Evolutionary conservation across 345 rosid genomes (phyloP).

Genomic region (Gossypium ekmanianum): DNA sequence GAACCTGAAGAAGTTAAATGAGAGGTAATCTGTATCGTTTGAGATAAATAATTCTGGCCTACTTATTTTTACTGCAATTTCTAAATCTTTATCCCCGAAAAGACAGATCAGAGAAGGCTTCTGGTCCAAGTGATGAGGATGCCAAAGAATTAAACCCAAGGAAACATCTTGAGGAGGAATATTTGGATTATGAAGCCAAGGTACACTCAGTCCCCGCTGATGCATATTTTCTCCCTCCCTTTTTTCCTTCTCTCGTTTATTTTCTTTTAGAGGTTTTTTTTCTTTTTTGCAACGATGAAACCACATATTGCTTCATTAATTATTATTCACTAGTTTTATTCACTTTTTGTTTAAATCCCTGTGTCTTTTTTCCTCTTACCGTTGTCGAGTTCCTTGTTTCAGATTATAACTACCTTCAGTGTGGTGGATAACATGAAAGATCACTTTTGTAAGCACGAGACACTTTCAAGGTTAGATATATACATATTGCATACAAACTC

Average conservation of each 20-base stretch:
- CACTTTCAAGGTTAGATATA: conserved; percentile 50
- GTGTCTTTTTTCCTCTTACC: background rate
- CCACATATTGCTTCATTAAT: background rate
- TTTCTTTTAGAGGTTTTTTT: background rate
- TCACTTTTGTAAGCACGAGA: conserved; percentile 56
- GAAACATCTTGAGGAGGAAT: conserved; percentile 84
- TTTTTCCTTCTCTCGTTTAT: background rate
- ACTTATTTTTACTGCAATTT: conserved; percentile 16
- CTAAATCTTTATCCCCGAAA: conserved; percentile 20
- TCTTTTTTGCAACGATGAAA: background rate
- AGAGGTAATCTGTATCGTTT: conserved; percentile 43
- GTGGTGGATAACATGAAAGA: conserved; percentile 88
- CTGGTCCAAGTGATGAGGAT: conserved; percentile 43
- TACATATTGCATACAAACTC: background rate
- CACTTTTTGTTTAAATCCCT: background rate
- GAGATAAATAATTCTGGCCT: conserved; percentile 12
- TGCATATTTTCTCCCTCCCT: background rate
- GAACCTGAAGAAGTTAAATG: conserved; percentile 70
- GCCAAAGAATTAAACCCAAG: conserved; percentile 60
- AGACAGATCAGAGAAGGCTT: conserved; percentile 52
- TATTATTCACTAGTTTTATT: background rate
- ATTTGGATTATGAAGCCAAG: conserved; percentile 84
- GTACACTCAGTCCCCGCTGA: conserved; percentile 25
- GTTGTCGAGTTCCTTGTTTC: conserved; percentile 20
- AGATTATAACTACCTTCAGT: conserved; percentile 90